These are phyloP conservation scores for Adansonia rubrostipa DNA, from an alignment of 441 rosid genomes.

Conservation along the genomic window DNA sequence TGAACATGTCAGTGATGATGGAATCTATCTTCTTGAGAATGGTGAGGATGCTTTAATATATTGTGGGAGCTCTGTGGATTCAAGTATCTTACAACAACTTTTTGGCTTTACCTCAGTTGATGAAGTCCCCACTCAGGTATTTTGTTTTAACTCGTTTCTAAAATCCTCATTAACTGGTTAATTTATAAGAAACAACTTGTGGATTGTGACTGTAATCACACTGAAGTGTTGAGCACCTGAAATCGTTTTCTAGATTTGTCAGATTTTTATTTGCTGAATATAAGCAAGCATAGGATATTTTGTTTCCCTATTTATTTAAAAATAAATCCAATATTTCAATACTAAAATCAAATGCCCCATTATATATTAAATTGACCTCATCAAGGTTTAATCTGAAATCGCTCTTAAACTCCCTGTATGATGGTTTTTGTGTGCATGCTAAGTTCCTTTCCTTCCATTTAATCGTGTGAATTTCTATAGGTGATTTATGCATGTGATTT, in stretches of 20 bases:
- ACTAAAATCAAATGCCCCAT: not conserved
- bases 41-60: slow-evolving; percentile 87
- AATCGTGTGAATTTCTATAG: not conserved
- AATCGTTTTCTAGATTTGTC: not conserved
- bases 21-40: slow-evolving; percentile 96
- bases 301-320: not conserved
- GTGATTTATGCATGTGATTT: not conserved
- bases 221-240: slow-evolving; percentile 10
- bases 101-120: slow-evolving; percentile 64
- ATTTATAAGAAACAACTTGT: not conserved
- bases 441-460: slow-evolving; percentile 8
- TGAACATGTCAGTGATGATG: slow-evolving; percentile 80
- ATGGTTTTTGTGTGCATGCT: slow-evolving; percentile 2
- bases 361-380: not conserved
- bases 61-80: slow-evolving; percentile 66
- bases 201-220: slow-evolving; percentile 1
- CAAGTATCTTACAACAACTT: slow-evolving; percentile 65
- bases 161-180: not conserved
- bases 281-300: not conserved
- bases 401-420: not conserved
- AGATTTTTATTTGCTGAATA: slow-evolving; percentile 8
- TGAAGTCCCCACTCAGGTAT: slow-evolving; percentile 76
- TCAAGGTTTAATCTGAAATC: not conserved
- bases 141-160: slow-evolving; percentile 3
- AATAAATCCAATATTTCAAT: slow-evolving; percentile 11